Evolutionary conservation across 345 rosid species (phyloP).

Genomic region (Euphorbia tirucalli): DNA sequence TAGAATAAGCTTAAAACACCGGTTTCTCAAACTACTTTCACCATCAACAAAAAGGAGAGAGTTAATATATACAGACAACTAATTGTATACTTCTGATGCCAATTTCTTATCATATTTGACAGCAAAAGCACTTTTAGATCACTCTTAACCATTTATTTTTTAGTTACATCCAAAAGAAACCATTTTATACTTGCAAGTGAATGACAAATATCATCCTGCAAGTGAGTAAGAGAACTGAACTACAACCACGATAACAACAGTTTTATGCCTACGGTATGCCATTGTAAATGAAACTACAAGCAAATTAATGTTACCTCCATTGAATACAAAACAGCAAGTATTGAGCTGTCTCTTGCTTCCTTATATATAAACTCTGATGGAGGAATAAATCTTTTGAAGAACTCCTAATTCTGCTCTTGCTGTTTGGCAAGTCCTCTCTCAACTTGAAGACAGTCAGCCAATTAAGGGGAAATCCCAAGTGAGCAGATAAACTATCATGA

Average conservation of each 20-base stretch:
- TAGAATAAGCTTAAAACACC: background rate
- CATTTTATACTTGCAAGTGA: too few relatives aligned
- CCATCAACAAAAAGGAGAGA: background rate
- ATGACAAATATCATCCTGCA: too few relatives aligned
- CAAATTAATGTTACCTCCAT: background rate
- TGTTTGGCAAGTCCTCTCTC: background rate
- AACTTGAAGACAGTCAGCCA: background rate
- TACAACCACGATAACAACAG: background rate
- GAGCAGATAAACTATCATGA: background rate
- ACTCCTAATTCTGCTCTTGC: background rate
- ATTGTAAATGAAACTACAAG: background rate
- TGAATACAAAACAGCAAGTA: background rate
- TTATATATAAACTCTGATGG: background rate
- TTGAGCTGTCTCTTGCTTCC: background rate
- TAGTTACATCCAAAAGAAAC: too few relatives aligned
- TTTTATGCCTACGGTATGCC: background rate
- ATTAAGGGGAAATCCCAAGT: background rate
- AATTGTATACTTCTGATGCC: background rate
- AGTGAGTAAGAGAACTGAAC: too few relatives aligned
- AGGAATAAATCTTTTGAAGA: background rate
- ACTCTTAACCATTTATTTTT: background rate
- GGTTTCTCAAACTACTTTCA: slow-evolving; percentile 1
- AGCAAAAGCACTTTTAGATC: background rate
- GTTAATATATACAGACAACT: background rate
- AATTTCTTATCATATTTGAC: background rate